Percentiles rank a stretch among this genome's conserved stretches.
phyloP scores from a whole-genome alignment of 2,329 filamentous ascomycete species.

The Colletotrichum graminicola region DNA sequence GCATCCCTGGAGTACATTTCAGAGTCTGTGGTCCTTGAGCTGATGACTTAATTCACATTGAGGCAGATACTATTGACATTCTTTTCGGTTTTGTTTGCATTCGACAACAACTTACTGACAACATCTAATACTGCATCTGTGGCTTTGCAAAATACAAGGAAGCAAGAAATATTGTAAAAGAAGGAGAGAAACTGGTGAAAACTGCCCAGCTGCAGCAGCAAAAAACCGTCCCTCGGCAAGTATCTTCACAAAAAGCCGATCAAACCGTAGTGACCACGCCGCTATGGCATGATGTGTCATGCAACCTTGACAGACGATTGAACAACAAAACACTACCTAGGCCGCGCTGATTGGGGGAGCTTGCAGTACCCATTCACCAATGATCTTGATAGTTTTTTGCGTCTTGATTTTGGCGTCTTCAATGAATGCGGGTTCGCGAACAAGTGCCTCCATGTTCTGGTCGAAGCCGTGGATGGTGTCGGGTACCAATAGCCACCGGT shows the following conservation, averaged over 20 bases:
- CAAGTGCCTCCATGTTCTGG: slow-evolving; percentile 42
- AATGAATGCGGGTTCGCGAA: slow-evolving; percentile 43
- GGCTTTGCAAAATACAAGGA: not conserved
- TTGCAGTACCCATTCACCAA: slow-evolving; percentile 48
- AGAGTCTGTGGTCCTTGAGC: accelerated
- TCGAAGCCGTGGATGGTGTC: slow-evolving; percentile 51
- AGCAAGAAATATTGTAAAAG: not conserved
- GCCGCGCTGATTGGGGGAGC: slow-evolving; percentile 18
- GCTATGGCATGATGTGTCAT: not conserved
- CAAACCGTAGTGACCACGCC: not conserved
- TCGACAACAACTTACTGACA: not conserved
- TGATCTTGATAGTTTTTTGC: slow-evolving; percentile 45
- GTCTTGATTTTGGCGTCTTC: slow-evolving; percentile 47
- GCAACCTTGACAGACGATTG: too few species aligned
- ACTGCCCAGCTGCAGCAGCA: not conserved
- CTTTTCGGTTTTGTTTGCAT: not conserved
- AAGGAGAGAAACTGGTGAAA: not conserved
- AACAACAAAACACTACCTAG: not conserved
- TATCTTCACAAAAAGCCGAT: not conserved
- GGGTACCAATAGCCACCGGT: slow-evolving; percentile 51
- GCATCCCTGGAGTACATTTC: too few species aligned
- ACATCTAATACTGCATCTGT: not conserved
- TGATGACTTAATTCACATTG: not conserved
- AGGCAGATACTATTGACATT: not conserved
- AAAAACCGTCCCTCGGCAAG: not conserved